Base-by-base conservation (phyloP, 805 yeast genomes). In the Wickerhamiella siamensis region DNA sequence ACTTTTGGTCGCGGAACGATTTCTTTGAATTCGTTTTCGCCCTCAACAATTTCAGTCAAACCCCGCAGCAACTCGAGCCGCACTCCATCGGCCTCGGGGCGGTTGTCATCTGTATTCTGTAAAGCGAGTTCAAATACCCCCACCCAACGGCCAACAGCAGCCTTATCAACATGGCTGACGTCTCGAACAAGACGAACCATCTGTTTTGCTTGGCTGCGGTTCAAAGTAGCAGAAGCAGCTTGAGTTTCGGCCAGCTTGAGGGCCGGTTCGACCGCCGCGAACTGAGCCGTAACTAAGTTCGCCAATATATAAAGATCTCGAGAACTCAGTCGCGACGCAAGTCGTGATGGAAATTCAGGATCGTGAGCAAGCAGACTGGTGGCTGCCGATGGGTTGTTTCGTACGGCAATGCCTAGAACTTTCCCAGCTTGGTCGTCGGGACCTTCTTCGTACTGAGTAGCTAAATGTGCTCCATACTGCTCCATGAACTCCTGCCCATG, bases 331-430 rank as follows among this genome's bases (percentile, higher is more conserved):
- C 16, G 8, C 20, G 16, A n/a, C 31, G 22, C 38, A 16, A 36
- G 31, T 10, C 22, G 14, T 12, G 20, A 24, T 9, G 33, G 27
- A 26, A 42, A 40, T 16, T 31, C 27, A 15, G 41, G 38, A 31
- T 40, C 43, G 8, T 41, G 33, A 9, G 20, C 33, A 20, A 42
- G 26, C 18, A 50, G 39, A 4, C 22, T 26, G 24, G 43, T 26
- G 4, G 51, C 51, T 0, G 86, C 84, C 2, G 70, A 71, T 2
- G 74, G 75, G 54, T 86, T 86, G 56, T 84, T 84, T 51, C 95
- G 68, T 36, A 84, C 58, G 4, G 87, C 60, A 4, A 83, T 68
- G 0, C 81, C 77, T 44, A 86, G 63, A 22, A 79, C 64, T 46
- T 84, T 65, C 12, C 75, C 70, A 1, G 75, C 57, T 35, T 70